Conservation (phyloP, 2,329 filamentous ascomycete species). For the Phyllosticta citriasiana region DNA sequence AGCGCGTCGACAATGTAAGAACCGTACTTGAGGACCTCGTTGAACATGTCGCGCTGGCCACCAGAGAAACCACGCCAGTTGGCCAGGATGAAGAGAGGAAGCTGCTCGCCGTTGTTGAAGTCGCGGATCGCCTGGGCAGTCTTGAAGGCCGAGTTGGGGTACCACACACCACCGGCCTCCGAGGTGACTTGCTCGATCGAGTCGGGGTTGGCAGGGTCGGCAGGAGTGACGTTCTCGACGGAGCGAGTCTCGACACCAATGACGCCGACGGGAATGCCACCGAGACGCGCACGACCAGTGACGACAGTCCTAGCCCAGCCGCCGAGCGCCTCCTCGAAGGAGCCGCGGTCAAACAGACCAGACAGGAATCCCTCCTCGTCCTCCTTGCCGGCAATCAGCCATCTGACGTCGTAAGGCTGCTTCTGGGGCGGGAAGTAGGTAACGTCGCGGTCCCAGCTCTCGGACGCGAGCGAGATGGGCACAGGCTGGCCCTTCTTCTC, state of each 20-base stretch:
- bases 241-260: conserved; percentile 94
- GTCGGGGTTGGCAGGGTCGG: conserved; percentile 95
- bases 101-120: conserved; percentile 98
- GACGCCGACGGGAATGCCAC: conserved; percentile 96
- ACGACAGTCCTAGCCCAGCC: conserved; percentile 97
- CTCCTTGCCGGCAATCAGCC: conserved; percentile 82
- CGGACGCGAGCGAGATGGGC: conserved; percentile 77
- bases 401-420: conserved; percentile 84
- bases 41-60: conserved; percentile 99
- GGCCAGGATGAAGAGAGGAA: conserved; percentile 96
- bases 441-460: conserved; percentile 89
- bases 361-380: conserved; percentile 77
- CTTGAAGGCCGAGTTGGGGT: conserved; percentile 99
- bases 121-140: conserved; percentile 97
- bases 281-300: conserved; percentile 88
- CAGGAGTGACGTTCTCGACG: conserved; percentile 92
- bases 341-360: conserved; percentile 92
- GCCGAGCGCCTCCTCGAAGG: conserved; percentile 91
- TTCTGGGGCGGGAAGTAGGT: conserved; percentile 70
- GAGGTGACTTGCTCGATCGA: conserved; percentile 92
- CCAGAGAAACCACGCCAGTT: conserved; percentile 99
- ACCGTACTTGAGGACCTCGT: conserved; percentile 98
- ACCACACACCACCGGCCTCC: conserved; percentile 98
- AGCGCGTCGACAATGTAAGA: conserved; percentile 98
- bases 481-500: conserved; percentile 90